Evolutionary conservation across 2,329 filamentous ascomycete genomes (phyloP), one percentile per base, ranked within the genome.

Genomic region (Epichloe hybrida): DNA sequence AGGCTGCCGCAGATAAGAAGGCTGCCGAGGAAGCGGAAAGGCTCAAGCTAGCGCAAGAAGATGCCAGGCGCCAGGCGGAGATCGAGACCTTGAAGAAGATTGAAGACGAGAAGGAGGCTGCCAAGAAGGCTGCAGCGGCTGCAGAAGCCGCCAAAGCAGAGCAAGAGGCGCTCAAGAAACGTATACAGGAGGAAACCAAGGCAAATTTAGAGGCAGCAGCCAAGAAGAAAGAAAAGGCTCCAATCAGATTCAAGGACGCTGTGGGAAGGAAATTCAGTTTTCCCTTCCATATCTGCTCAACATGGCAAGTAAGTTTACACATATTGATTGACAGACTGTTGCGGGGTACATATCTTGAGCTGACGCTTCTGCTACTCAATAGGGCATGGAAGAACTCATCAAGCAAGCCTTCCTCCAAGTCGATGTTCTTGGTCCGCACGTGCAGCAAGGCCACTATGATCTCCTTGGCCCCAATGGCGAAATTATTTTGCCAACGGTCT

Each of bases 231-330:
- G 77, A 83, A 40, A 86, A 88, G 65, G 74, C 81, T 42, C 87
- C 86, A 2, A 87, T 95, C 64, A 84, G 83, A 58, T 95, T 95
- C 71, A 94, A 94, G 68, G 90, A 96, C 64, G 89, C 89, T 1
- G 81, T 96, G 15, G 87, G 88, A 35, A 79, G 90, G 57, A 95
- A 94, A 66, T 96, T 94, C 65, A 93, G 81, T 67, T 95, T 96
- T 62, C 90, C 90, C 1, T 95, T 84, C 68, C 80, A 90, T 55
- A 66, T 94, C 34, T 95, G 89, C 66, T 80, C 82, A 61, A 93
- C 83, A 3, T 94, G 88, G 88, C 72, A 75, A 71, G 86, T 90
- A 79, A 64, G 80, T 76, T 50, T 15, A 21, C 9, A 27, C 40
- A 15, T 21, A 7, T 11, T 35, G 15, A 8, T 36, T 34, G 7